Percentiles rank a stretch among this genome's conserved stretches.
These are phyloP conservation scores for Yamadazyma kitorensis DNA, from an alignment of 805 yeast species.

Conservation along the genomic window DNA sequence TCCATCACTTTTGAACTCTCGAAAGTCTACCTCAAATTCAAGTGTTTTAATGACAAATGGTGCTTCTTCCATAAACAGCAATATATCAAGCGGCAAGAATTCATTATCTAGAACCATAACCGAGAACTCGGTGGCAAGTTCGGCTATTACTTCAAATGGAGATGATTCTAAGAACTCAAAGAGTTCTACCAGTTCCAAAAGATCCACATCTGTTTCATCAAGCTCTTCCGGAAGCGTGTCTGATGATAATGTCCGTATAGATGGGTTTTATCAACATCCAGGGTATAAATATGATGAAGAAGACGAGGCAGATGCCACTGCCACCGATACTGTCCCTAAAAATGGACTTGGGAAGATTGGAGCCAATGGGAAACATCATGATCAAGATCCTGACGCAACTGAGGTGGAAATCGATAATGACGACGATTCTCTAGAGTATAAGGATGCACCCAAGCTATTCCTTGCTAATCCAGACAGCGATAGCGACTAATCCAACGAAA, in stretches of 20 bases:
- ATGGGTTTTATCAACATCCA: slow-evolving; percentile 42
- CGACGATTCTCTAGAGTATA: slow-evolving; percentile 24
- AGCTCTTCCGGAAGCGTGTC: slow-evolving; percentile 14
- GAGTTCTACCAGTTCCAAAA: slow-evolving; percentile 16
- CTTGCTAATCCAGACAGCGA: slow-evolving; percentile 60
- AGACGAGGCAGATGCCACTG: slow-evolving; percentile 16
- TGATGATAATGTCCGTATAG: slow-evolving; percentile 13
- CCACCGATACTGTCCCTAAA: no score
- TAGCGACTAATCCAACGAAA: no score
- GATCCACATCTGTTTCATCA: slow-evolving; percentile 13
- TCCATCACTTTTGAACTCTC: no score
- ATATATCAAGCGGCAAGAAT: slow-evolving; percentile 20
- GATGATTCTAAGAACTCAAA: slow-evolving; percentile 8
- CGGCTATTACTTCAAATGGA: slow-evolving; percentile 14
- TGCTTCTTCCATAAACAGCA: slow-evolving; percentile 7
- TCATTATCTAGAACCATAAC: slow-evolving; percentile 34
- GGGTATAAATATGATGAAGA: slow-evolving; percentile 30
- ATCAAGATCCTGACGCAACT: slow-evolving; percentile 4
- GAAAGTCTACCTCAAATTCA: slow-evolving; percentile 7
- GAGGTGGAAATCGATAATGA: slow-evolving; percentile 13
- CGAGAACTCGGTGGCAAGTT: slow-evolving; percentile 9
- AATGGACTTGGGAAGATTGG: no score
- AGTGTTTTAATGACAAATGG: slow-evolving; percentile 1
- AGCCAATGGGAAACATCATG: slow-evolving; percentile 7
- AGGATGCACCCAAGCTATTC: slow-evolving; percentile 43